Evolutionary conservation across 768 basidiomycete genomes (phyloP).

Genomic region (Fibroporia radiculosa): DNA sequence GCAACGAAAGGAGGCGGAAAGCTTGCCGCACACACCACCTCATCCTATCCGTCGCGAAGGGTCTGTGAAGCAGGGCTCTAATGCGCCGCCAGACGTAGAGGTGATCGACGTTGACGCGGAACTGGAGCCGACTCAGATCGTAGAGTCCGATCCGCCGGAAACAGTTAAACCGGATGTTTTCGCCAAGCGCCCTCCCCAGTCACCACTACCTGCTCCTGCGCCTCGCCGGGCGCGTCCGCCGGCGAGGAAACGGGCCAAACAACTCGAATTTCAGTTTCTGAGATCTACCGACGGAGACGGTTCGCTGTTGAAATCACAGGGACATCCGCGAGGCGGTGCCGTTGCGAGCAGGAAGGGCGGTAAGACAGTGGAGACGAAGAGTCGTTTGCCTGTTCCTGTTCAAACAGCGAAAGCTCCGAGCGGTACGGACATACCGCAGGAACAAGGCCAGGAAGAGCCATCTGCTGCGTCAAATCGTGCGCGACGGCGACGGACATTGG

Average conservation of each 20-base stretch:
- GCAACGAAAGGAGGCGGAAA: slow-evolving; percentile 28
- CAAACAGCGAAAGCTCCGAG: too few relatives aligned
- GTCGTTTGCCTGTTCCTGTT: too few relatives aligned
- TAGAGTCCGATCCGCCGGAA: background rate
- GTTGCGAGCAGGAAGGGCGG: background rate
- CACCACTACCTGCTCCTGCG: slow-evolving; percentile 47
- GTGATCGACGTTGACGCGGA: slow-evolving; percentile 18
- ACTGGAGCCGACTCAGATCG: background rate
- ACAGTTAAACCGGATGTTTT: slow-evolving; percentile 31
- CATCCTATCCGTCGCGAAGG: background rate
- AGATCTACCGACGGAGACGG: slow-evolving; percentile 11
- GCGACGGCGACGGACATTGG: slow-evolving; percentile 47
- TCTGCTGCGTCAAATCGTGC: slow-evolving; percentile 14
- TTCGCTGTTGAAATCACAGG: background rate
- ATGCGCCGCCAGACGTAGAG: slow-evolving; percentile 1
- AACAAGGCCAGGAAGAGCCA: too few relatives aligned
- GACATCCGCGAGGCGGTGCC: too few relatives aligned
- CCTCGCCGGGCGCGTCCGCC: slow-evolving; percentile 56
- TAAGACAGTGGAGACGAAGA: background rate
- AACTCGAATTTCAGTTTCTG: background rate
- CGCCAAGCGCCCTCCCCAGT: slow-evolving; percentile 52
- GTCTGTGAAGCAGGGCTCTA: too few relatives aligned
- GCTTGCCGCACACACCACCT: slow-evolving; percentile 17
- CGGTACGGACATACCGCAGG: too few relatives aligned
- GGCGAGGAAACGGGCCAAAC: slow-evolving; percentile 24